These are phyloP conservation scores for Delitschia confertaspora DNA, from an alignment of 495 filamentous ascomycete genomes.

Conservation along the genomic window DNA sequence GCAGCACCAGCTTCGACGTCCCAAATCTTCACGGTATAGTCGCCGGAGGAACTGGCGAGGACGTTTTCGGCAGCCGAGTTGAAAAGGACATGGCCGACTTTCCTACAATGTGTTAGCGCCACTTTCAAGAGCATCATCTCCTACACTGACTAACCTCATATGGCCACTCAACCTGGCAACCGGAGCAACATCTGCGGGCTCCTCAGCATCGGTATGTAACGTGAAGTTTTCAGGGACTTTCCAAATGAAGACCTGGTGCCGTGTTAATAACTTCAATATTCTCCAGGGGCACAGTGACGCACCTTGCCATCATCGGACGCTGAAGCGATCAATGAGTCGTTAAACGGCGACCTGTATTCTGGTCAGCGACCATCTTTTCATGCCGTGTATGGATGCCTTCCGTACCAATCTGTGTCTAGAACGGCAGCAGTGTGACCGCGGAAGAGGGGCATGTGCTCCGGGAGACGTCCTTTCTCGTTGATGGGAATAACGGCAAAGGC, in stretches of 20 bases:
- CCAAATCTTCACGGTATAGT: constrained; percentile 93
- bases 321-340: constrained; percentile 85
- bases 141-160: constrained; percentile 42
- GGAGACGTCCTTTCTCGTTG: constrained; percentile 75
- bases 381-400: background rate
- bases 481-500: constrained; percentile 95
- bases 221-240: constrained; percentile 84
- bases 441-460: constrained; percentile 90
- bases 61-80: constrained; percentile 95
- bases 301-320: constrained; percentile 94
- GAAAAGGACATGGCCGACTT: constrained; percentile 94
- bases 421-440: constrained; percentile 92
- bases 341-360: constrained; percentile 72
- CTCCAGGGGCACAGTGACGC: constrained; percentile 9
- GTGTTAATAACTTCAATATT: constrained; percentile 15
- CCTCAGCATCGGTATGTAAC: constrained; percentile 71
- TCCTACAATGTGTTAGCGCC: constrained; percentile 46
- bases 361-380: constrained; percentile 32
- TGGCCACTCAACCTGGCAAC: constrained; percentile 71
- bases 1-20: constrained; percentile 74
- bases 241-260: constrained; percentile 74
- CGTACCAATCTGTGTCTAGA: constrained; percentile 94
- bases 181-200: constrained; percentile 71
- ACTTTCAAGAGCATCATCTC: background rate
- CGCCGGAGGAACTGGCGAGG: constrained; percentile 88